Conservation (phyloP, 2,329 filamentous ascomycete genomes). For the Talaromyces sp. region DNA sequence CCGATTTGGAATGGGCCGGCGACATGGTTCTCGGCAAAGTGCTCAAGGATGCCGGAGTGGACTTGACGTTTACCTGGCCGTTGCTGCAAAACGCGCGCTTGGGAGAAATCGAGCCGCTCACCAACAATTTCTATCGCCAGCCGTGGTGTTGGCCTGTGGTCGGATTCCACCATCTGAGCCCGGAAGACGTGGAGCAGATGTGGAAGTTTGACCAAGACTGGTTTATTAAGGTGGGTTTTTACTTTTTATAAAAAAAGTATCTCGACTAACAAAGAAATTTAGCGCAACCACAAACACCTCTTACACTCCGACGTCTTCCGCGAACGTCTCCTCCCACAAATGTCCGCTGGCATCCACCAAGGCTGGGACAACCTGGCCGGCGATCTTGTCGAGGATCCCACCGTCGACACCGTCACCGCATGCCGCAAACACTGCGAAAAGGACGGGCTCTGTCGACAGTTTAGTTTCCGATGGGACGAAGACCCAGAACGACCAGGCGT, state of each 20-base stretch:
- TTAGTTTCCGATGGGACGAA: slow-evolving; percentile 21
- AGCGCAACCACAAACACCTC: slow-evolving; percentile 23
- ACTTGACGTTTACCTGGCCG: slow-evolving; percentile 45
- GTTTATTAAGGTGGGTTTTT: slow-evolving; percentile 56
- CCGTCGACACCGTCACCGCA: slow-evolving; percentile 23
- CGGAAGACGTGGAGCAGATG: slow-evolving; percentile 38
- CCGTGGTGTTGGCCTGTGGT: slow-evolving; percentile 49
- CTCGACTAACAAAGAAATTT: neutral
- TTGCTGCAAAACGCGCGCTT: slow-evolving; percentile 40
- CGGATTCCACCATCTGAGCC: slow-evolving; percentile 46
- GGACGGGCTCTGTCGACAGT: slow-evolving; percentile 26
- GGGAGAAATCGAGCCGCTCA: slow-evolving; percentile 41
- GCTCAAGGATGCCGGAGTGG: slow-evolving; percentile 42
- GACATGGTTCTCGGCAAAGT: slow-evolving; percentile 48
- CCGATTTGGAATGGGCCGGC: slow-evolving; percentile 45
- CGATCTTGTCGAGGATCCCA: slow-evolving; percentile 22
- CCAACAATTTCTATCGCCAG: slow-evolving; percentile 32
- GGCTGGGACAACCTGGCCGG: slow-evolving; percentile 33
- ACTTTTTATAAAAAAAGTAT: too few species aligned
- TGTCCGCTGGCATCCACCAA: slow-evolving; percentile 20
- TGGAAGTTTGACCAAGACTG: slow-evolving; percentile 46
- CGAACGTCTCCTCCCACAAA: slow-evolving; percentile 30
- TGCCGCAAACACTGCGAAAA: slow-evolving; percentile 25
- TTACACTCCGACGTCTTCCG: slow-evolving; percentile 34
- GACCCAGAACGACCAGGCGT: slow-evolving; percentile 3